Percentiles rank a stretch among this genome's conserved stretches.
Evolutionary conservation across 2,329 filamentous ascomycete species (phyloP).

Genomic region (Dactylellina haptotyla): DNA sequence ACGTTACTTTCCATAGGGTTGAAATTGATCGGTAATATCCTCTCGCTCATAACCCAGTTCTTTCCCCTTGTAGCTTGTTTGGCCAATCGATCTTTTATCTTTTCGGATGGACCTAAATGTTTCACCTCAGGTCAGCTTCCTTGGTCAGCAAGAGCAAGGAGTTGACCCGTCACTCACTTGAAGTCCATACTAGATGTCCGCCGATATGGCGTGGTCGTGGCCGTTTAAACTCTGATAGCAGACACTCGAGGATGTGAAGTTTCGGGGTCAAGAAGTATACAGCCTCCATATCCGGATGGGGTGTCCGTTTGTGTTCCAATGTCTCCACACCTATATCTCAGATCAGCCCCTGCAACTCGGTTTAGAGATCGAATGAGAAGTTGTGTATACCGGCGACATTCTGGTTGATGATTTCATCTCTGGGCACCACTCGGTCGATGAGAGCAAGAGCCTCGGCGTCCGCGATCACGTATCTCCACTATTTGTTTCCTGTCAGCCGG

Average conservation of each 20-base stretch:
- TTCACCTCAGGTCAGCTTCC: too few species aligned
- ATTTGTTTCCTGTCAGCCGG: conserved; percentile 3
- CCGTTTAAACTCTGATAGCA: conserved; percentile 90
- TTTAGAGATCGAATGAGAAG: too few species aligned
- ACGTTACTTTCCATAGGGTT: conserved; percentile 90
- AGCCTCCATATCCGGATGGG: conserved; percentile 90
- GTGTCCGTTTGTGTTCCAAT: conserved; percentile 84
- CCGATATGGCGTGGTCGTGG: conserved; percentile 75
- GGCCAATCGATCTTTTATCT: conserved; percentile 10
- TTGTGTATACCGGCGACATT: conserved; percentile 85
- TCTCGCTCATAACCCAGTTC: conserved; percentile 80
- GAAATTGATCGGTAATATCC: conserved; percentile 86
- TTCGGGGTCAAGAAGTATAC: conserved; percentile 90
- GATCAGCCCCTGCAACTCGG: conserved; percentile 45
- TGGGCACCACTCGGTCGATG: conserved; percentile 87
- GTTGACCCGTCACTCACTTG: conserved; percentile 64
- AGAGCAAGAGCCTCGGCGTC: conserved; percentile 85
- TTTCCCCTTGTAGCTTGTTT: conserved; percentile 58
- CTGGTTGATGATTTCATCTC: conserved; percentile 96
- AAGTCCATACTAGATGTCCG: conserved; percentile 86
- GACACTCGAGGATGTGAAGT: conserved; percentile 88
- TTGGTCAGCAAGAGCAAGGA: conserved; percentile 69
- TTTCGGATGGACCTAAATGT: conserved; percentile 28
- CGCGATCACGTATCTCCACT: conserved; percentile 98
- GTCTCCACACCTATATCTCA: conserved; percentile 80